Conservation (phyloP, 1,139 yeast genomes). For the Candida glucosophila region DNA sequence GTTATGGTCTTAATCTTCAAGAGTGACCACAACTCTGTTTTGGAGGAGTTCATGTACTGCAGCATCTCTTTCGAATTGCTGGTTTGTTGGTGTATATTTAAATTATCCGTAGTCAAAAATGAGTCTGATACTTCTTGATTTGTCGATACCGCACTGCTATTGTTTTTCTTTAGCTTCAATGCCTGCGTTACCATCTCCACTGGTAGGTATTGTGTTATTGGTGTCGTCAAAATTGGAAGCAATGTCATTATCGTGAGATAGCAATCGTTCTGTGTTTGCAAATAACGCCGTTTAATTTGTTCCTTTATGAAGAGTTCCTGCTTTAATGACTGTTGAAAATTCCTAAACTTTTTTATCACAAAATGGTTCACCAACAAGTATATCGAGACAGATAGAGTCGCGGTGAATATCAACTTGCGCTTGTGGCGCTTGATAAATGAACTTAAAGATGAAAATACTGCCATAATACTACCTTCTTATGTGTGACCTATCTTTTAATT, state of each 20-base stretch:
- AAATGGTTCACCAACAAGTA: conserved; percentile 53
- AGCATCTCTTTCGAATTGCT: conserved; percentile 19
- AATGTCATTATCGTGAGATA: conserved; percentile 77
- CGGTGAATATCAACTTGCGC: conserved; percentile 47
- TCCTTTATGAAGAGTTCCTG: conserved; percentile 76
- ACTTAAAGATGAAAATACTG: conserved; percentile 45
- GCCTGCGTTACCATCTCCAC: conserved; percentile 71
- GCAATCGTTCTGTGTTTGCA: conserved; percentile 90
- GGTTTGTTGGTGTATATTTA: conserved; percentile 24
- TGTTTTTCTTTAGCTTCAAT: conserved; percentile 49
- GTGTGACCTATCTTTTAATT: not conserved
- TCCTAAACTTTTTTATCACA: conserved; percentile 50
- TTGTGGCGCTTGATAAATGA: conserved; percentile 55
- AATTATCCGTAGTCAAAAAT: conserved; percentile 32
- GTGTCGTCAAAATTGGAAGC: conserved; percentile 66
- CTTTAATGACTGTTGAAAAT: conserved; percentile 58
- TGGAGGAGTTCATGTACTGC: conserved; percentile 37
- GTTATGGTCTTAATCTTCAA: conserved; percentile 70
- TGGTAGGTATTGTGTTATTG: conserved; percentile 54
- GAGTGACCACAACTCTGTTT: conserved; percentile 79
- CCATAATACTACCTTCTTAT: conserved; percentile 23
- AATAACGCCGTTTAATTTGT: conserved; percentile 65
- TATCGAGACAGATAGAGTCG: conserved; percentile 50
- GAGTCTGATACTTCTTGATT: conserved; percentile 17
- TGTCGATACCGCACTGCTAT: conserved; percentile 4